Base-by-base conservation (phyloP, 257 asterid genomes). In the Euphrasia confusa region DNA sequence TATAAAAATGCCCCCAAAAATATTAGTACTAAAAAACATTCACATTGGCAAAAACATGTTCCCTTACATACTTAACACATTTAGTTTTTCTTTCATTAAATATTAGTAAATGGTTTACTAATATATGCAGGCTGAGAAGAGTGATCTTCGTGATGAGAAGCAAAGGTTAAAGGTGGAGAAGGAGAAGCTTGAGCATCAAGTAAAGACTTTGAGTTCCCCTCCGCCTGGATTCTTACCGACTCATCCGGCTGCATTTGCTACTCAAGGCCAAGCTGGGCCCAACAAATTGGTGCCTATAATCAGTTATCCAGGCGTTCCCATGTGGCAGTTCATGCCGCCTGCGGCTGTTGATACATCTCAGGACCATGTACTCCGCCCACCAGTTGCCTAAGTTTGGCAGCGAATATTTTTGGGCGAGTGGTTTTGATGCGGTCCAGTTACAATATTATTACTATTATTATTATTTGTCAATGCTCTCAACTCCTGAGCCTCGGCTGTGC, bases 361-460 rank as follows among this genome's bases (percentile, higher is more conserved):
- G 55, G 55, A 49, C 55, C 55, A 49, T 15, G 27, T 49, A 15
- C 55, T 49, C 27, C 55, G 55, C 55, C 55, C 55, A 49, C 55
- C 55, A 10, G 55, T 49, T 49, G 55, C 55, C 26, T 49, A 8
- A 49, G 55, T n/a, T 37, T 15, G 26, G 54, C 54, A 5, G 24
- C 0, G 8, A 15, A 49, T 2, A 49, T 49, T 10, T 10, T n/a
- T 49, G 54, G 12, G 4, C 42, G 11, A 8, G 21, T 49, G 26
- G 55, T 49, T 45, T 48, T 15, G 27, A 14, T 49, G 55, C 1
- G 27, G 27, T 49, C 9, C 26, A 15, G 55, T 49, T 49, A 5
- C 26, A 14, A 14, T 6, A 49, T 37, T 37, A 37, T 37, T 37
- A 35, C 2, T 35, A 35, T 2, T 35, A 35, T 35, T 35, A 37